Evolutionary conservation across 1,284 basidiomycete genomes (phyloP).

Genomic region (Trichosporon ovoides): DNA sequence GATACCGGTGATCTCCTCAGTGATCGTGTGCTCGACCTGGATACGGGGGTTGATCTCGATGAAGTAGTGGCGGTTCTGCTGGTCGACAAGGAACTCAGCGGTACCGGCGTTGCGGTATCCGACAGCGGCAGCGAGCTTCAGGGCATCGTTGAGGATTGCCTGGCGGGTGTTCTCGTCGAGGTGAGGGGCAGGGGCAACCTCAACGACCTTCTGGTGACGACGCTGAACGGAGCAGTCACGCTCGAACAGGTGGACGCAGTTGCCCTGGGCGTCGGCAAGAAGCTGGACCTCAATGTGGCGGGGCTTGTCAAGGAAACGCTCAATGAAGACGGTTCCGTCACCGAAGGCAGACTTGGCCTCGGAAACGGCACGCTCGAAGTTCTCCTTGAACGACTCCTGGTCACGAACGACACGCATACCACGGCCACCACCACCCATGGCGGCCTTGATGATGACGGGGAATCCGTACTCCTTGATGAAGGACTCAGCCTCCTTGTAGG

Average conservation of each 20-base stretch:
- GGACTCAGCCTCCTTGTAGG: conserved; percentile 72
- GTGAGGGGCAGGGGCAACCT: conserved; percentile 94
- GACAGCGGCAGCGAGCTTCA: conserved; percentile 87
- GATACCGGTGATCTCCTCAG: conserved; percentile 97
- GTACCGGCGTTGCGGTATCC: conserved; percentile 95
- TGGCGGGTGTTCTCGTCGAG: conserved; percentile 85
- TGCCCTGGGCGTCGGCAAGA: conserved; percentile 82
- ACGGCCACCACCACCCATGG: conserved; percentile 96
- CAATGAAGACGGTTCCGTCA: conserved; percentile 97
- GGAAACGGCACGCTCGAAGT: conserved; percentile 87
- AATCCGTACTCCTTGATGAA: conserved; percentile 96
- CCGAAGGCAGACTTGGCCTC: conserved; percentile 97
- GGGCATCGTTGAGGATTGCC: conserved; percentile 82
- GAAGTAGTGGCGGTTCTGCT: conserved; percentile 93
- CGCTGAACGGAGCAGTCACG: conserved; percentile 98
- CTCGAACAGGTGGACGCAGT: conserved; percentile 95
- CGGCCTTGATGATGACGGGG: conserved; percentile 96
- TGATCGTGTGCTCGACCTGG: conserved; percentile 97
- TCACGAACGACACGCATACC: conserved; percentile 98
- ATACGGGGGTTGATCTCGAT: conserved; percentile 99
- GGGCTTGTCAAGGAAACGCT: conserved; percentile 92
- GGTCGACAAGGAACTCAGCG: conserved; percentile 93
- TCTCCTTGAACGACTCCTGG: conserved; percentile 80
- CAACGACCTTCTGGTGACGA: conserved; percentile 97
- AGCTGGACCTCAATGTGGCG: conserved; percentile 97